Percentiles rank a stretch among this genome's conserved stretches.
Evolutionary conservation across 1,284 basidiomycete species (phyloP).

Genomic region (Trametes sp.): DNA sequence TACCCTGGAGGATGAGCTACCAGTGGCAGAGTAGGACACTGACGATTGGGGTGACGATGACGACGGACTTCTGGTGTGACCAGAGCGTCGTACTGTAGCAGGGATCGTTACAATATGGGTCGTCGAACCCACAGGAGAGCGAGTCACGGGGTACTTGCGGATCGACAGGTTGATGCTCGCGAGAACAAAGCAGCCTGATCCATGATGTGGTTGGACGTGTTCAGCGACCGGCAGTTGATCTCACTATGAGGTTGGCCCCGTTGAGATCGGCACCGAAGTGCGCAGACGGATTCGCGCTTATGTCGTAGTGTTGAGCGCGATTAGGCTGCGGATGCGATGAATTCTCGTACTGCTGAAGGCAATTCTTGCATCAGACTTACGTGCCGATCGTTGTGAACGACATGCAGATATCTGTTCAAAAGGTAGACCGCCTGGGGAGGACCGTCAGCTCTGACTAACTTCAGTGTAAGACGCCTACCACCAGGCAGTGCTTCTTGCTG

Average conservation of each 20-base stretch:
- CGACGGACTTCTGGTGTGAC: slow-evolving; percentile 66
- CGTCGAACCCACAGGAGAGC: slow-evolving; percentile 10
- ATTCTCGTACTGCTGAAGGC: slow-evolving; percentile 2
- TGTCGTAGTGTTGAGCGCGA: slow-evolving; percentile 64
- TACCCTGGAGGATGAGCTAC: slow-evolving; percentile 79
- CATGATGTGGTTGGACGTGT: slow-evolving; percentile 74
- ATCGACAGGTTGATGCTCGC: slow-evolving; percentile 84
- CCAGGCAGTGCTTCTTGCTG: slow-evolving; percentile 58
- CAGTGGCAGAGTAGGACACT: slow-evolving; percentile 80
- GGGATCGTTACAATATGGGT: too few species aligned
- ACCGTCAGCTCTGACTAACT: too few species aligned
- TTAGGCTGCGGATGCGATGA: slow-evolving; percentile 48
- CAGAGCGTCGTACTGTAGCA: slow-evolving; percentile 71
- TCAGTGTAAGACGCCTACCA: too few species aligned
- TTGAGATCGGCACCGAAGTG: background rate
- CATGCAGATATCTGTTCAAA: too few species aligned
- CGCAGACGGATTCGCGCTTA: slow-evolving; percentile 34
- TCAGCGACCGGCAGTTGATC: slow-evolving; percentile 71
- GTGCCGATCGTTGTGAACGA: slow-evolving; percentile 76
- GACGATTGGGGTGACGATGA: too few species aligned
- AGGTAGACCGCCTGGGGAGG: too few species aligned
- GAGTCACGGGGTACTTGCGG: slow-evolving; percentile 72
- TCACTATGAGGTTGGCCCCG: slow-evolving; percentile 46
- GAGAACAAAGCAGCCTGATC: slow-evolving; percentile 78
- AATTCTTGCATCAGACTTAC: slow-evolving; percentile 37